These are phyloP conservation scores for Rutstroemia sp. DNA, from an alignment of 2,329 filamentous ascomycete genomes.

Conservation along the genomic window DNA sequence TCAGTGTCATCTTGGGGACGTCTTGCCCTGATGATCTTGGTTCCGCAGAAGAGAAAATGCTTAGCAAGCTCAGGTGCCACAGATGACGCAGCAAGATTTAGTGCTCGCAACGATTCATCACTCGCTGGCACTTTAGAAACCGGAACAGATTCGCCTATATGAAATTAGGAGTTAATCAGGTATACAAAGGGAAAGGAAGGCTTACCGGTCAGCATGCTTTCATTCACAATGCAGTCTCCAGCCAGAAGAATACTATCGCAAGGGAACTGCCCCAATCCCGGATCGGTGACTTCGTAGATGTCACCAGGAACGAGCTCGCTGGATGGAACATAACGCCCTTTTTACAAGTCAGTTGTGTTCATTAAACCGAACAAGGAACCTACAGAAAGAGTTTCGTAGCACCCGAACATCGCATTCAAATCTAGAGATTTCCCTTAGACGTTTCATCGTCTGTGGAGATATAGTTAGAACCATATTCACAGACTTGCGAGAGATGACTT, in stretches of 20 bases:
- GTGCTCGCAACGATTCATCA: conserved; percentile 65
- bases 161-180: conserved; percentile 6
- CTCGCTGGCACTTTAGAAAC: conserved; percentile 86
- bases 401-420: conserved; percentile 96
- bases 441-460: conserved; percentile 65
- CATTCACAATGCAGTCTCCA: conserved; percentile 96
- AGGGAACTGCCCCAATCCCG: conserved; percentile 77
- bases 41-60: conserved; percentile 90
- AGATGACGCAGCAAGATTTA: conserved; percentile 75
- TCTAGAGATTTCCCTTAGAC: conserved; percentile 81
- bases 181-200: neutral
- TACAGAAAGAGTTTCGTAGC: conserved; percentile 88
- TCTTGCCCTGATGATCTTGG: conserved; percentile 86
- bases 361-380: conserved; percentile 22
- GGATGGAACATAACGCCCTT: conserved; percentile 77
- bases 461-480: conserved; percentile 2
- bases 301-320: conserved; percentile 89
- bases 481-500: conserved; percentile 30
- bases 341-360: conserved; percentile 4
- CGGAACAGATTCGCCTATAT: conserved; percentile 79
- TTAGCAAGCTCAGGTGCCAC: conserved; percentile 77
- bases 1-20: conserved; percentile 79
- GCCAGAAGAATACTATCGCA: conserved; percentile 87
- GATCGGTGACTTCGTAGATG: conserved; percentile 94
- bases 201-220: conserved; percentile 87